Evolutionary conservation across 148 eudicot genomes (phyloP), one percentile per base, ranked within the genome.

Genomic region (Vaccinium darrowii): DNA sequence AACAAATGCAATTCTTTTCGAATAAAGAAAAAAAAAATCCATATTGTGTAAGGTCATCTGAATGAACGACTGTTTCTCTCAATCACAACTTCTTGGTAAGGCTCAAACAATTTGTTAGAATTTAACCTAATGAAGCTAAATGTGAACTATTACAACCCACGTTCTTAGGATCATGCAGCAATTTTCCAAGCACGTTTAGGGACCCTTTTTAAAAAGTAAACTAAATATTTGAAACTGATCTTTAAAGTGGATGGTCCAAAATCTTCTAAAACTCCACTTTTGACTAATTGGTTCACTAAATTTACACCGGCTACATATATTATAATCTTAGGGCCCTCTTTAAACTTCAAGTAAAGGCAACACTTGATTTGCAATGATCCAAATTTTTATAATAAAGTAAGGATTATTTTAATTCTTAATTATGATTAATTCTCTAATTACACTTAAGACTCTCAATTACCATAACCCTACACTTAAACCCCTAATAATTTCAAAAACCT

Each of bases 231-330:
- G 81, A 56, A 57, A 80, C 33, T 33, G 51, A 33, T 47, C 56
- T 80, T 81, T 12, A 18, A 18, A 81, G 75, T 54, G 78, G 76
- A 81, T 47, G 84, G 65, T 47, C 47, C 81, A 54, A 74, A 81
- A 85, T 75, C 63, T 51, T 76, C 81, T 76, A 49, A 86, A 82
- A 25, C 67, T 76, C 54, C 75, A 62, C 85, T 76, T 86, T 86
- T 86, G 85, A 86, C 85, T 81, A 50, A 82, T 60, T 60, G 30
- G 43, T 60, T 60, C 51, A 73, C 51, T 39, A 74, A 81, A 16
- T 56, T 80, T 69, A 53, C 7, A 1, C 14, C 0, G 25, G 1
- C 49, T 57, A 21, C 51, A 36, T 3, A 57, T 36, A 11, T 14
- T 36, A 30, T 60, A 80, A 15, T 36, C 16, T 9, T 62, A 7